Evolutionary conservation across 2,329 filamentous ascomycete species (phyloP).

Genomic region (Hypoxylon sp.): DNA sequence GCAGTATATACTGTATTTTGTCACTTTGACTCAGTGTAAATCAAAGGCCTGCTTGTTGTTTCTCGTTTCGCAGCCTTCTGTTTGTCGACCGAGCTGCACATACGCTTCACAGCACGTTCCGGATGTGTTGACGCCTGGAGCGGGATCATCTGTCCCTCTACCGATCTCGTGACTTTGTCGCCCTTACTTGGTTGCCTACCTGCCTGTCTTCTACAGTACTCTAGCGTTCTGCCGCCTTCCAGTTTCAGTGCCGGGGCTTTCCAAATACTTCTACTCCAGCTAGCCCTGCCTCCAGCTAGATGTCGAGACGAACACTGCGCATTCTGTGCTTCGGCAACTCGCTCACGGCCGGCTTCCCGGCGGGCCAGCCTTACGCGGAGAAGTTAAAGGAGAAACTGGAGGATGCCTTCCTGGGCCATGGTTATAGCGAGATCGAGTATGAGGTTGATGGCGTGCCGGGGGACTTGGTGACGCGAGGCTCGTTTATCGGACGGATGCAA

Average conservation of each 20-base stretch:
- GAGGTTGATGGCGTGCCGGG: conserved; percentile 65
- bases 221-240: background rate
- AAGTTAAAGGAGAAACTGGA: conserved; percentile 62
- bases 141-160: conserved; percentile 14
- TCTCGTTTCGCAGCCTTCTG: background rate
- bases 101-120: background rate
- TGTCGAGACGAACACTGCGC: conserved; percentile 56
- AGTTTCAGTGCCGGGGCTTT: background rate
- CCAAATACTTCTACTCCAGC: background rate
- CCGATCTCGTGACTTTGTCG: conserved; percentile 13
- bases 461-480: conserved; percentile 59
- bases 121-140: conserved; percentile 21
- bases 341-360: conserved; percentile 69
- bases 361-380: conserved; percentile 66
- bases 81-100: background rate
- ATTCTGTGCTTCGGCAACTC: conserved; percentile 76
- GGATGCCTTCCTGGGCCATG: conserved; percentile 59
- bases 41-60: background rate
- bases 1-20: background rate
- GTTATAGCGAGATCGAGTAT: conserved; percentile 53
- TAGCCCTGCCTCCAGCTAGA: conserved; percentile 4
- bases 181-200: background rate
- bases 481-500: conserved; percentile 52
- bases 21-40: background rate
- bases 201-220: background rate